These are phyloP conservation scores for Zostera marina DNA, from an alignment of 116 monocot species.

Conservation along the genomic window DNA sequence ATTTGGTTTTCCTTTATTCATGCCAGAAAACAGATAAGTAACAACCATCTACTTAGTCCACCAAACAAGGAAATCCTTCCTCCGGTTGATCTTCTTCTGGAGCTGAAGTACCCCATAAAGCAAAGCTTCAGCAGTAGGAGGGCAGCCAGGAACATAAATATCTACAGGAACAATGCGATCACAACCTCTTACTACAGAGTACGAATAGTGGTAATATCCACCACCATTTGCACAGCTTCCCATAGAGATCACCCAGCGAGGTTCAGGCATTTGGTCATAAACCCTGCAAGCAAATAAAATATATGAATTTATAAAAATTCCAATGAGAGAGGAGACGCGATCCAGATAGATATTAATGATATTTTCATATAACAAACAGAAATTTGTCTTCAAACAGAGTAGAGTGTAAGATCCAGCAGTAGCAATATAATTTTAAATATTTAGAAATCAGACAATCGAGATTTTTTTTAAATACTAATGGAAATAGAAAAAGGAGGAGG, in stretches of 20 bases:
- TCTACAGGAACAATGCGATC: conserved; percentile 96
- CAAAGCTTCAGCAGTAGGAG: conserved; percentile 87
- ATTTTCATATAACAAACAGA: too few relatives aligned
- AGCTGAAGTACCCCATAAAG: conserved; percentile 95
- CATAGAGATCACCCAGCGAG: conserved; percentile 98
- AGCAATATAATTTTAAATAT: too few relatives aligned
- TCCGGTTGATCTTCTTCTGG: conserved; percentile 95
- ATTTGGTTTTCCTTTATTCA: background rate
- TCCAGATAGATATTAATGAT: too few relatives aligned
- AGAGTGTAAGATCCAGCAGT: too few relatives aligned
- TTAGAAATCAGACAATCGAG: too few relatives aligned
- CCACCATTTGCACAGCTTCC: conserved; percentile 98
- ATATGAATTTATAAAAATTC: background rate
- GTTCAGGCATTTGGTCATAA: conserved; percentile 98
- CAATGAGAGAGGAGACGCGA: background rate
- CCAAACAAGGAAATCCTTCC: conserved; percentile 92
- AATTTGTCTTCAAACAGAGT: too few relatives aligned
- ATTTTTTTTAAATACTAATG: too few relatives aligned
- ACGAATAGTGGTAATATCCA: conserved; percentile 95
- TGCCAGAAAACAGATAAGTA: background rate
- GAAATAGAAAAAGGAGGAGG: background rate
- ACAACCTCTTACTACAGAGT: conserved; percentile 93
- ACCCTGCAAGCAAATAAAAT: conserved; percentile 10
- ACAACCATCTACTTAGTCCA: conserved; percentile 58
- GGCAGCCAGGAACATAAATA: conserved; percentile 97